phyloP scores from a whole-genome alignment of 257 asterid genomes.

The Solanum arcanum region DNA sequence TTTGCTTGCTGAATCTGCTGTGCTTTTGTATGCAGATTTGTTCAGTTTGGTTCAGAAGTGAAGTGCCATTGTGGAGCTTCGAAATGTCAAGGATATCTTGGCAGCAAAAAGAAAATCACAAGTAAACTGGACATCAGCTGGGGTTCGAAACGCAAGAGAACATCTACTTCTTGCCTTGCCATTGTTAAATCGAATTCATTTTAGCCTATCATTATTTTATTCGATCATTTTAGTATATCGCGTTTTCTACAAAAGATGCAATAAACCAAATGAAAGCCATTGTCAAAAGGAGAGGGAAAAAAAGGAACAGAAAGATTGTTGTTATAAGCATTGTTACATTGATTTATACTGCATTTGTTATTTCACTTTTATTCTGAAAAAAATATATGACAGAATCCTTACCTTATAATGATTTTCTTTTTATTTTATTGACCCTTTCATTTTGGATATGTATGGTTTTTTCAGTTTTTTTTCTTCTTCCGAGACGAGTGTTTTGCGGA shows the following conservation, averaged over 20 bases:
- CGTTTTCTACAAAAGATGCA: neutral
- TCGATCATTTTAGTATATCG: conserved; percentile 15
- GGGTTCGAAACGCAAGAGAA: conserved; percentile 69
- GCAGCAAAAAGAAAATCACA: conserved; percentile 44
- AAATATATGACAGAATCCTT: neutral
- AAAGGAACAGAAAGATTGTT: neutral
- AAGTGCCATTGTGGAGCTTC: conserved; percentile 77
- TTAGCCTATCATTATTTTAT: neutral
- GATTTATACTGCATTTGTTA: neutral
- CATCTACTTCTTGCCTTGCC: conserved; percentile 27
- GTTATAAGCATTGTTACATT: neutral
- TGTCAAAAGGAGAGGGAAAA: neutral
- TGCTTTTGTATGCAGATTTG: conserved; percentile 37
- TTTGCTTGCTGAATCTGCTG: neutral
- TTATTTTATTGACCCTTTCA: neutral
- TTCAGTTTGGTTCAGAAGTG: conserved; percentile 79
- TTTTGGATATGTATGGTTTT: neutral
- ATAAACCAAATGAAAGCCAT: neutral
- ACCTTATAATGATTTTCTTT: neutral
- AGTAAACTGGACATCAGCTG: conserved; percentile 29
- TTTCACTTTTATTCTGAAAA: neutral
- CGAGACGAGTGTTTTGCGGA: too few relatives aligned
- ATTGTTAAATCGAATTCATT: conserved; percentile 4
- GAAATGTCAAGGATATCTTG: conserved; percentile 72
- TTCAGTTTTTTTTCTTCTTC: neutral